Evolutionary conservation across 805 yeast genomes (phyloP), one percentile per base, ranked within the genome.

Genomic region (Metahyphopichia silvanorum): DNA sequence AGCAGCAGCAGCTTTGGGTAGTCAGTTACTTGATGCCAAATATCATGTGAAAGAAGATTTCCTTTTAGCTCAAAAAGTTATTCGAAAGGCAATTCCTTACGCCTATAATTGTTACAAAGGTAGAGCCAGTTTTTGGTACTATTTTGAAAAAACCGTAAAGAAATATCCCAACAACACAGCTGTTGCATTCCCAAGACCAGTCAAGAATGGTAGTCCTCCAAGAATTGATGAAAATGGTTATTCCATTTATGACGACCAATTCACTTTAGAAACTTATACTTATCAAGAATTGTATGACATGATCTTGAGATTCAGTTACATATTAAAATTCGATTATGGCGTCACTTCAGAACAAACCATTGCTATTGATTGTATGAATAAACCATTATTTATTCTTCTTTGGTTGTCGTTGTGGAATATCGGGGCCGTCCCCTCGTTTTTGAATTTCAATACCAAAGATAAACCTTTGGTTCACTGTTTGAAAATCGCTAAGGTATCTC

Each of bases 361-460:
- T 28, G 94, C 85, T 0, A 48, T 91, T 27, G 82, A 81, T 48
- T 82, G 77, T 51, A 82, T 85, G 49, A 89, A 89, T 58, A 86
- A 83, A 52, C 95, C 96, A 2, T 63, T 87, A 40, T 86, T 85
- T 47, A 59, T 89, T 11, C 70, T 88, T 33, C 53, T 84, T 25
- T 86, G 96, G 95, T 69, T 85, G 34, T 84, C 96, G 0, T 60
- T 84, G 29, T 89, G 96, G 96, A 85, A 86, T 48, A 69, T 89
- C 33, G 97, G 97, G 26, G 96, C 95, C 1, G 57, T 71, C 6
- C 96, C 96, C 0, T 88, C 95, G 1, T 83, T 91, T 46, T 63
- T 91, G 48, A 89, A 89, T 61, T 86, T 79, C 62, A 89, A 88
- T 55, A 69, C 82, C 30, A 67, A 71, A 32, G 88, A 86, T 16